Evolutionary conservation across 1,284 basidiomycete genomes (phyloP).

Genomic region (Trichosporon ovoides): DNA sequence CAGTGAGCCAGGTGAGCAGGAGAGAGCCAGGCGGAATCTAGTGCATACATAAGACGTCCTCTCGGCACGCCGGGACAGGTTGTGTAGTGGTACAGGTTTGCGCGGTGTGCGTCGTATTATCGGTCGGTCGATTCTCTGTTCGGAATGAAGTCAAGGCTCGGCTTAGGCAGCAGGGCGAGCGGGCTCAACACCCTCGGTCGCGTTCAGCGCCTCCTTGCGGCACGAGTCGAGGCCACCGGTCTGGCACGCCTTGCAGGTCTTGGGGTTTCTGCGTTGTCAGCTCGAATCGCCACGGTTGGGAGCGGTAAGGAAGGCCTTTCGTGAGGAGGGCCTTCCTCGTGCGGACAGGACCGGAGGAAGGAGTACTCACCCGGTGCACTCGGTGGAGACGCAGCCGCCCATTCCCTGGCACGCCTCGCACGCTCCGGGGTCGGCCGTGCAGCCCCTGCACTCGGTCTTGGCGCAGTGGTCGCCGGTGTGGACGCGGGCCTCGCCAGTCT

Average conservation of each 20-base stretch:
- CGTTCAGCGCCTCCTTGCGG: slow-evolving; percentile 35
- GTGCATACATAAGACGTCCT: slow-evolving; percentile 2
- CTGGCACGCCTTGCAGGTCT: slow-evolving; percentile 42
- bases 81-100: not conserved
- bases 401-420: slow-evolving; percentile 40
- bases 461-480: slow-evolving; percentile 31
- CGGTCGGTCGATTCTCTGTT: not conserved
- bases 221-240: slow-evolving; percentile 34
- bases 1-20: no score
- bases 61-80: no score
- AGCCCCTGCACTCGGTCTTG: slow-evolving; percentile 39
- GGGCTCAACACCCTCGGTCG: slow-evolving; percentile 41
- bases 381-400: slow-evolving; percentile 41
- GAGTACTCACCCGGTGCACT: slow-evolving; percentile 43
- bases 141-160: not conserved
- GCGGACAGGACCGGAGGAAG: not conserved
- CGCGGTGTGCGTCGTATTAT: not conserved
- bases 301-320: no score
- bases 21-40: not conserved
- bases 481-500: not conserved
- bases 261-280: slow-evolving; percentile 30
- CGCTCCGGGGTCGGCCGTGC: slow-evolving; percentile 34
- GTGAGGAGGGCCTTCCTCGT: no score
- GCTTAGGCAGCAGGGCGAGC: slow-evolving; percentile 17
- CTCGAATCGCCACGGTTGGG: not conserved